Conservation (phyloP, 2,329 filamentous ascomycete genomes). For the Fusarium cicatricum region DNA sequence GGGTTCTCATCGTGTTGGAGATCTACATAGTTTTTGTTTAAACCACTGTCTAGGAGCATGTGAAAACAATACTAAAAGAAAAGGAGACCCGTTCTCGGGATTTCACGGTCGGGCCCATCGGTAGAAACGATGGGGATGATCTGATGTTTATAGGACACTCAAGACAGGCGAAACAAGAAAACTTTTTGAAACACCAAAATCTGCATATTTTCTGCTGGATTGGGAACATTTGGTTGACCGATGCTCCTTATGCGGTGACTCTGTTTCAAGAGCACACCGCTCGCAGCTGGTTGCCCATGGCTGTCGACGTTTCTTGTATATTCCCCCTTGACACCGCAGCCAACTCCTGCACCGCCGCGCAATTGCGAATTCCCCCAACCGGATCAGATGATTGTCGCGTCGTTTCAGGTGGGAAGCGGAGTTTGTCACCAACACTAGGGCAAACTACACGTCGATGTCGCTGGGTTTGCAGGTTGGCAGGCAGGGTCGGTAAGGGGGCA, state of each 20-base stretch:
- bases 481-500: background rate
- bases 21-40: no score
- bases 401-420: constrained; percentile 31
- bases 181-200: background rate
- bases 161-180: no score
- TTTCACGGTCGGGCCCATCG: no score
- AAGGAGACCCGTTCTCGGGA: no score
- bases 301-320: background rate
- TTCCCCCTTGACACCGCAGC: constrained; percentile 19
- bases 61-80: no score
- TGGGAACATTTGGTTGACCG: background rate
- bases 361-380: constrained; percentile 24
- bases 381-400: constrained; percentile 11
- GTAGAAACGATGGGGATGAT: no score
- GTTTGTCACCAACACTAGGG: constrained; percentile 1
- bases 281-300: background rate
- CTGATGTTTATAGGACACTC: no score
- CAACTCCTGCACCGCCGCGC: background rate
- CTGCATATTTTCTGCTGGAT: background rate
- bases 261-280: constrained; percentile 16
- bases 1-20: no score
- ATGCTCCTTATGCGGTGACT: background rate
- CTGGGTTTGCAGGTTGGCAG: background rate
- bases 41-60: no score
- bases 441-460: background rate